Evolutionary conservation across 176 grass and related monocot genomes (phyloP).

Genomic region (Ananas comosus): DNA sequence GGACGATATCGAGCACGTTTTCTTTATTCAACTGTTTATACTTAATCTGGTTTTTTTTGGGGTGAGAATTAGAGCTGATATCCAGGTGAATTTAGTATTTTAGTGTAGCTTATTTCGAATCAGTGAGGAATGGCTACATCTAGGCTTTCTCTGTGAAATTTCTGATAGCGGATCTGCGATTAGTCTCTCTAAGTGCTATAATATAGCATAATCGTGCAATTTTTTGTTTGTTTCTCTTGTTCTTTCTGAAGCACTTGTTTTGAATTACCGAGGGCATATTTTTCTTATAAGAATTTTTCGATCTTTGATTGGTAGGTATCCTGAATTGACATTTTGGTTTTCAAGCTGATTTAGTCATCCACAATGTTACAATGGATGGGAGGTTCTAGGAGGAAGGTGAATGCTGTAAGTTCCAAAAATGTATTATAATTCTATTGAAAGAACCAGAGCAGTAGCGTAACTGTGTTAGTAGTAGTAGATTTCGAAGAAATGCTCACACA

Average conservation of each 20-base stretch:
- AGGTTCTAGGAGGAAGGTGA: constrained; percentile 71
- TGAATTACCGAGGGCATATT: too few relatives aligned
- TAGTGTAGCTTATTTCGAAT: too few relatives aligned
- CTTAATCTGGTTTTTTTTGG: too few relatives aligned
- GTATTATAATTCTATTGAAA: not conserved
- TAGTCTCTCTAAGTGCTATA: not conserved
- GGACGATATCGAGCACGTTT: too few relatives aligned
- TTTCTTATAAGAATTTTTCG: too few relatives aligned
- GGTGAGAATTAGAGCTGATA: too few relatives aligned
- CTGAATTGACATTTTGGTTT: not conserved
- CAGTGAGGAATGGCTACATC: not conserved
- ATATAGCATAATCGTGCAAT: not conserved
- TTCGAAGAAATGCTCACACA: not conserved
- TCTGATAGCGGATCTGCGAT: too few relatives aligned
- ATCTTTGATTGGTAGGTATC: not conserved
- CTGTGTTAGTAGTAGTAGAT: not conserved
- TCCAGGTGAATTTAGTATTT: too few relatives aligned
- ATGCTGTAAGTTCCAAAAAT: constrained; percentile 39
- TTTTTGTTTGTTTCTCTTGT: too few relatives aligned
- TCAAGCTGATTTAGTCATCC: not conserved
- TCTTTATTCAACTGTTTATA: too few relatives aligned
- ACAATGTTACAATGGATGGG: constrained; percentile 85
- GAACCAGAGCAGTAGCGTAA: not conserved
- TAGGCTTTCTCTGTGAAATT: not conserved
- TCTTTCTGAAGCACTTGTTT: too few relatives aligned